Evolutionary conservation across 164 flowering plant species (phyloP).

Genomic region (Stephania yunnanensis): DNA sequence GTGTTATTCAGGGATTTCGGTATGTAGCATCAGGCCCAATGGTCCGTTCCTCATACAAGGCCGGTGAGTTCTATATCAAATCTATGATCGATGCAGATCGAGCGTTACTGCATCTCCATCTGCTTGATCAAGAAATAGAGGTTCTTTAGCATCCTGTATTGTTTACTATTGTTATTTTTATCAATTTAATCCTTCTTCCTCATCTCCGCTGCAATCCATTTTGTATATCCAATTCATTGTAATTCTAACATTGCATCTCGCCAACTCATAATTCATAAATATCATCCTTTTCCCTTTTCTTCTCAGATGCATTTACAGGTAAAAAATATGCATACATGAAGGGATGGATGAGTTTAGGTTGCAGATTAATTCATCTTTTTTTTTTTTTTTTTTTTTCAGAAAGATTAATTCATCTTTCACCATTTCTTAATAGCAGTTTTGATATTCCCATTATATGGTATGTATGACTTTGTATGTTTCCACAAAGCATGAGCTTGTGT

Average conservation of each 20-base stretch:
- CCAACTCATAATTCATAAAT: no score
- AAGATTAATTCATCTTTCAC: no score
- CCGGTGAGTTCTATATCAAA: slow-evolving; percentile 88
- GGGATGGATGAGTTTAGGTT: no score
- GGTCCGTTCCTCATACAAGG: slow-evolving; percentile 95
- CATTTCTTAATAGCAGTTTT: no score
- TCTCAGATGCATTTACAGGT: no score
- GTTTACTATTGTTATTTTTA: not conserved
- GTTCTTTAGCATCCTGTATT: slow-evolving; percentile 11
- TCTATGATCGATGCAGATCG: slow-evolving; percentile 88
- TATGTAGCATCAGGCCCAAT: slow-evolving; percentile 96
- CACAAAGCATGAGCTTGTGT: no score
- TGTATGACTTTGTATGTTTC: no score
- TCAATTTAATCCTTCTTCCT: not conserved
- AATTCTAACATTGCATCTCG: not conserved
- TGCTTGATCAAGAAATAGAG: slow-evolving; percentile 22
- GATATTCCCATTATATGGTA: no score
- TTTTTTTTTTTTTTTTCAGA: no score
- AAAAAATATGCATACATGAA: no score
- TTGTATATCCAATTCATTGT: slow-evolving; percentile 16
- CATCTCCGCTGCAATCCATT: not conserved
- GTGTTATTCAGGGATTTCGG: slow-evolving; percentile 63
- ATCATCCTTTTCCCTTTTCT: no score
- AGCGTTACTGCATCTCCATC: not conserved
- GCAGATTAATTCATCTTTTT: no score